These are phyloP conservation scores for Aspergillus sclerotiicarbonarius DNA, from an alignment of 495 filamentous ascomycete species.

Conservation along the genomic window DNA sequence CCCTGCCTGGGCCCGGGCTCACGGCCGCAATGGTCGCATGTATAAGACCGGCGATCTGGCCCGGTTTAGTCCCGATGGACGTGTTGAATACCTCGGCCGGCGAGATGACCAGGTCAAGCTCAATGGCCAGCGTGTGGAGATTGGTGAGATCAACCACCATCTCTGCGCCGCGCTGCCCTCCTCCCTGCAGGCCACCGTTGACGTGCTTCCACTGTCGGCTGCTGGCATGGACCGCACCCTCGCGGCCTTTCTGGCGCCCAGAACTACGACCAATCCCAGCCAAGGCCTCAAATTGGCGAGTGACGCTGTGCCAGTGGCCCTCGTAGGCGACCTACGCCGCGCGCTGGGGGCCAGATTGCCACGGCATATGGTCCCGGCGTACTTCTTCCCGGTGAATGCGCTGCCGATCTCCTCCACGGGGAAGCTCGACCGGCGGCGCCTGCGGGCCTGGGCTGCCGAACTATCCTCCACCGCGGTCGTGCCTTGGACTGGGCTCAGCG, in stretches of 20 bases:
- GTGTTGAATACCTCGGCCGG: slow-evolving; percentile 23
- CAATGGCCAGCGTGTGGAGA: slow-evolving; percentile 42
- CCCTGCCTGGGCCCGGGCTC: slow-evolving; percentile 20
- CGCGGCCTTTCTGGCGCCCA: no score
- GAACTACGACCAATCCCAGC: no score
- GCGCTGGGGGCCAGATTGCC: background rate
- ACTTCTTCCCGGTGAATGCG: background rate
- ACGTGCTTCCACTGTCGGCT: no score
- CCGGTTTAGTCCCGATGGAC: slow-evolving; percentile 20
- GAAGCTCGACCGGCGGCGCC: background rate
- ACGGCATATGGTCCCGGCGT: background rate
- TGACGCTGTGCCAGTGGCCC: no score
- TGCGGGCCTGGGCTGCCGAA: background rate
- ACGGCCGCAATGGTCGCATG: slow-evolving; percentile 8
- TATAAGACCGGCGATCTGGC: slow-evolving; percentile 36
- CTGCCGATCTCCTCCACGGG: background rate
- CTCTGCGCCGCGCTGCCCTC: background rate
- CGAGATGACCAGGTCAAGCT: slow-evolving; percentile 42
- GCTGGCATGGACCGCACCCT: no score
- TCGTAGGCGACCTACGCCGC: no score
- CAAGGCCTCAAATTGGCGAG: no score
- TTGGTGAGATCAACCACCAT: slow-evolving; percentile 37
- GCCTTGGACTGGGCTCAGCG: no score
- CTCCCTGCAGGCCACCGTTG: no score
- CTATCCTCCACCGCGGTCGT: background rate